These are phyloP conservation scores for Gautieria morchelliformis DNA, from an alignment of 768 basidiomycete genomes.

Conservation along the genomic window DNA sequence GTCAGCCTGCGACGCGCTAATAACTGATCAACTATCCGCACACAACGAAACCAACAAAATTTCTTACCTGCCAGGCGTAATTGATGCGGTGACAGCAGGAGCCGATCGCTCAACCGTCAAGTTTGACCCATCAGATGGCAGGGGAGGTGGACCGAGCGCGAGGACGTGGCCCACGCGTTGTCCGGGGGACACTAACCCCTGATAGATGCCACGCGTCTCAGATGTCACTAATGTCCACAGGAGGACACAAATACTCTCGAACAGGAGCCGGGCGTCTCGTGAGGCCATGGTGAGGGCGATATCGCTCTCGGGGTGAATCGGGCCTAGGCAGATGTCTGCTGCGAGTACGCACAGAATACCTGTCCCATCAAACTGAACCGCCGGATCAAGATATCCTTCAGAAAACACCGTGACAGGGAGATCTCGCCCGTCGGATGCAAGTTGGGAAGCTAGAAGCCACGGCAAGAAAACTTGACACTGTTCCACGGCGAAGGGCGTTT, in stretches of 20 bases:
- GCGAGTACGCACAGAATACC: slow-evolving; percentile 82
- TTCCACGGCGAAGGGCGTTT: slow-evolving; percentile 82
- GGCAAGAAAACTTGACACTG: slow-evolving; percentile 88
- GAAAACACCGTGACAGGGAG: slow-evolving; percentile 73
- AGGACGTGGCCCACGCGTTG: slow-evolving; percentile 72
- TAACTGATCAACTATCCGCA: slow-evolving; percentile 2
- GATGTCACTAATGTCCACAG: slow-evolving; percentile 93
- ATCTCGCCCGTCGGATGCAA: slow-evolving; percentile 79
- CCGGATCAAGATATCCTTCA: slow-evolving; percentile 88
- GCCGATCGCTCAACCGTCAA: too few relatives aligned
- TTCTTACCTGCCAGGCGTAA: too few relatives aligned
- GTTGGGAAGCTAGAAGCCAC: slow-evolving; percentile 78
- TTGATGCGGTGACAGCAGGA: too few relatives aligned
- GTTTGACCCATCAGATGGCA: slow-evolving; percentile 15
- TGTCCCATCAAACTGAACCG: too few relatives aligned
- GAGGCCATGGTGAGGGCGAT: slow-evolving; percentile 74
- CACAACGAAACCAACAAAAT: not conserved
- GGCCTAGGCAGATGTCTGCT: slow-evolving; percentile 76
- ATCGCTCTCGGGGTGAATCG: slow-evolving; percentile 84
- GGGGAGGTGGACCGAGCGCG: too few relatives aligned
- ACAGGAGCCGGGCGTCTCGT: slow-evolving; percentile 82
- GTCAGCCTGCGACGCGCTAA: slow-evolving; percentile 75
- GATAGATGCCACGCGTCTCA: slow-evolving; percentile 80
- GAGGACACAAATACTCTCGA: slow-evolving; percentile 66
- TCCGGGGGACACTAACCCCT: slow-evolving; percentile 61